Conservation (phyloP, 768 basidiomycete species). For the Leucosporidium yakuticum region DNA sequence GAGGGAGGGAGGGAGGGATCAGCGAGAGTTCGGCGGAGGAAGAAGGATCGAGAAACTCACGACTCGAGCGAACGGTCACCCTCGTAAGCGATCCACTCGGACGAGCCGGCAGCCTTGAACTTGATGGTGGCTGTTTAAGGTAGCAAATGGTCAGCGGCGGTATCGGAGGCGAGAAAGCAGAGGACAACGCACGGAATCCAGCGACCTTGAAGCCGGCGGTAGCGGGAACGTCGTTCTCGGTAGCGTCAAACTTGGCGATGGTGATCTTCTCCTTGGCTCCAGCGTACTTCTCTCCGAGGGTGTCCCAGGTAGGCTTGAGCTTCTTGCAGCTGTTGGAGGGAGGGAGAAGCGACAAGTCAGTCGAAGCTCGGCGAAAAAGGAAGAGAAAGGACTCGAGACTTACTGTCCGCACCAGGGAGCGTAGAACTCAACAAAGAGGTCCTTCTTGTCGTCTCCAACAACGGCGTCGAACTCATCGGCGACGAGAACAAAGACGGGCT, state of each 20-base stretch:
- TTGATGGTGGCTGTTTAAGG: constrained; percentile 65
- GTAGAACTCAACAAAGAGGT: constrained; percentile 94
- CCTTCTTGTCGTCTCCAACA: constrained; percentile 73
- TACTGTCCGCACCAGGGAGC: constrained; percentile 73
- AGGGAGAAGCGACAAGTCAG: background rate
- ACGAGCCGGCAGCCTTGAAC: constrained; percentile 83
- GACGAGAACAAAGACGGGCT: constrained; percentile 74
- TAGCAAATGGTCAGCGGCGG: constrained; percentile 43
- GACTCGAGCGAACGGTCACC: constrained; percentile 53
- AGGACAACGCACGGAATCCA: constrained; percentile 53
- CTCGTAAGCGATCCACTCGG: constrained; percentile 84
- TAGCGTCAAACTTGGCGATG: constrained; percentile 86
- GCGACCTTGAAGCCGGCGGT: constrained; percentile 76
- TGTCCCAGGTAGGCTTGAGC: constrained; percentile 89
- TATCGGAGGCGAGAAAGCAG: constrained; percentile 15
- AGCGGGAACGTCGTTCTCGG: constrained; percentile 89
- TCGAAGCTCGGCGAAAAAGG: background rate
- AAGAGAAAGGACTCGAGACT: constrained; percentile 17
- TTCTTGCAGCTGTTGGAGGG: constrained; percentile 73
- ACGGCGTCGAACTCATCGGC: constrained; percentile 83
- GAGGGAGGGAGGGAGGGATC: background rate
- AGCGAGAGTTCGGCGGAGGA: background rate
- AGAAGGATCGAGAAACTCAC: background rate
- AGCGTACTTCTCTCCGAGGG: constrained; percentile 76
- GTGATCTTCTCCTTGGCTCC: constrained; percentile 42